Conservation (phyloP, 2,329 filamentous ascomycete genomes). For the Clonostachys rosea region DNA sequence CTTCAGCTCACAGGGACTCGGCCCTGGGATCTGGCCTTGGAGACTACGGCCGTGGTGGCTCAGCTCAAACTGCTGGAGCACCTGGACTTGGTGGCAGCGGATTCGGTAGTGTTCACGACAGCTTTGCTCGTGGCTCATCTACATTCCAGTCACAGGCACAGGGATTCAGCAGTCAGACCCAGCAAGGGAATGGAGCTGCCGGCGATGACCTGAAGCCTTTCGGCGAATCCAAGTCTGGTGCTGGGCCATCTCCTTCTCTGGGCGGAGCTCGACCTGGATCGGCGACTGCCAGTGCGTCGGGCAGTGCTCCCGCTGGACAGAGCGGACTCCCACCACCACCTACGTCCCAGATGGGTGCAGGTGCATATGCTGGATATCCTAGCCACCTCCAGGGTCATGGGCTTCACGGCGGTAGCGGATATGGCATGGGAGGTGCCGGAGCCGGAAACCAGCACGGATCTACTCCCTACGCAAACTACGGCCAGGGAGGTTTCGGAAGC, state of each 20-base stretch:
- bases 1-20: conserved; percentile 47
- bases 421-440: conserved; percentile 47
- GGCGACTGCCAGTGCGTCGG: conserved; percentile 48
- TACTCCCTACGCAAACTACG: conserved; percentile 50
- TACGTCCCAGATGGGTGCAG: conserved; percentile 44
- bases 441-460: conserved; percentile 47
- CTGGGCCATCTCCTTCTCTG: conserved; percentile 53
- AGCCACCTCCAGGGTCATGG: conserved; percentile 48
- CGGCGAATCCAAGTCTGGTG: conserved; percentile 47
- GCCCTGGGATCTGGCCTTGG: conserved; percentile 44
- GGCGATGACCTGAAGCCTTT: conserved; percentile 55
- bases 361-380: conserved; percentile 48
- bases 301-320: conserved; percentile 43
- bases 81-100: conserved; percentile 44
- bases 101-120: conserved; percentile 50
- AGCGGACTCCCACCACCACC: conserved; percentile 52
- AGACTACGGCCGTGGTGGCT: conserved; percentile 48
- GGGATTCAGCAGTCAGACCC: conserved; percentile 45
- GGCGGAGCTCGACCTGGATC: conserved; percentile 53
- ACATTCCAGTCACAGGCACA: conserved; percentile 52
- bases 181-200: conserved; percentile 32
- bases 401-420: conserved; percentile 49
- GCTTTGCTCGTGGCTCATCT: conserved; percentile 46
- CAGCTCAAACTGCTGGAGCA: conserved; percentile 12
- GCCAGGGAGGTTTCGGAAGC: conserved; percentile 39